A percentile compares a stretch with the other conserved stretches of the same genome.
Conservation (phyloP, 352 stramenopile species). For the Pythium guiyangense region DNA sequence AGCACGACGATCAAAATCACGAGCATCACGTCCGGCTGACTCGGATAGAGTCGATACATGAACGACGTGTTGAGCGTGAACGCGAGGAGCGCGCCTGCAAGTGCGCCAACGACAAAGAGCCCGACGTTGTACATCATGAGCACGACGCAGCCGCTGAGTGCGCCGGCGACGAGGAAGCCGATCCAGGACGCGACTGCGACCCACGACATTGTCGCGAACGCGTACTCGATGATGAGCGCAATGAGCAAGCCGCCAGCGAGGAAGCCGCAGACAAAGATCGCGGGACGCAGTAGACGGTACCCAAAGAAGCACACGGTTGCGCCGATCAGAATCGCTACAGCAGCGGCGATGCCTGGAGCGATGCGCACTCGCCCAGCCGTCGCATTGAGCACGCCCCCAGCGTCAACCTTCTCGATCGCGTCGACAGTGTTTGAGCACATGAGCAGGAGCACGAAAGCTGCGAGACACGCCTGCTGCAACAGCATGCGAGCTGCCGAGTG, state of each 20-base stretch:
- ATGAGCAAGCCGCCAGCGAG: constrained; percentile 63
- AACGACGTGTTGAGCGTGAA: constrained; percentile 31
- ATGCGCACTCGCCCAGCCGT: constrained; percentile 32
- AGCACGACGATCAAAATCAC: constrained; percentile 31
- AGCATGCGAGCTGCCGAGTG: too few relatives aligned
- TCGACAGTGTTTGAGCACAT: background rate
- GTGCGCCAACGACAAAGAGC: constrained; percentile 39
- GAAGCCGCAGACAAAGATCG: constrained; percentile 67
- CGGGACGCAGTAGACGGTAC: constrained; percentile 53
- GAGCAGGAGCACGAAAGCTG: background rate
- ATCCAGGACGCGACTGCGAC: constrained; percentile 56
- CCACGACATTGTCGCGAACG: constrained; percentile 42
- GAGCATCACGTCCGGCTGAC: constrained; percentile 41
- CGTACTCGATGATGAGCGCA: constrained; percentile 42
- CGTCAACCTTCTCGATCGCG: constrained; percentile 5
- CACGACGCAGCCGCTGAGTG: constrained; percentile 35
- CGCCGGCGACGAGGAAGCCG: constrained; percentile 35
- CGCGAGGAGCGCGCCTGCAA: constrained; percentile 21
- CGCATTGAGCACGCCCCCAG: constrained; percentile 23
- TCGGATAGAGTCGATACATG: constrained; percentile 33
- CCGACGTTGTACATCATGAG: constrained; percentile 47
- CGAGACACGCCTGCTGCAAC: background rate
- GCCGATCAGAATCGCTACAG: constrained; percentile 43
- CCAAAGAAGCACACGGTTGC: constrained; percentile 41
- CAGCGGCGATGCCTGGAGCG: constrained; percentile 39